Base-by-base conservation (phyloP, 2,329 filamentous ascomycete genomes). In the Aspergillus pseudoglaucus region DNA sequence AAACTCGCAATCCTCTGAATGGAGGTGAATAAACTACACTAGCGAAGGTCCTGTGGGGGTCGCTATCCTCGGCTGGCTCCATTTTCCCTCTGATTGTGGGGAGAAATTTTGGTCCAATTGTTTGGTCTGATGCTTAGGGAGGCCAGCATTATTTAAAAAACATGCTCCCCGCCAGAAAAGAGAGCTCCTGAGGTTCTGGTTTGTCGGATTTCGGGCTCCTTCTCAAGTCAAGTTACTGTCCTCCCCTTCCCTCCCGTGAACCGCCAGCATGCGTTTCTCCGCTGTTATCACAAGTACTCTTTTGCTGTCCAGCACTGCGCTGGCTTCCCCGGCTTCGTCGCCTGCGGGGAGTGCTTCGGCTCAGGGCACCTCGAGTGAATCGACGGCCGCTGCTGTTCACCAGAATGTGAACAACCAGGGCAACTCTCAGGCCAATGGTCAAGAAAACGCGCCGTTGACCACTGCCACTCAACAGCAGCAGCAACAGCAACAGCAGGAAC, bases 191-290 rank as follows among this genome's bases (percentile, higher is more conserved):
- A 35, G 33, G 33, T 9, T 35, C n/a, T 39, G 15, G 37, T 17
- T 20, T 17, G n/a, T 39, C 37, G 15, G 37, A 20, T 39, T 39
- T 39, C 15, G 37, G 37, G 15, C 17, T 20, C 37, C 10, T 18
- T 39, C 17, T 39, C 17, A 49, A 41, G 50, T 57, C 53, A 35
- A 50, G 17, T 43, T 54, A 48, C 51, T 54, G 48, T 52, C 43
- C 50, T 49, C 47, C 37, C 37, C 15, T 10, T 23, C 42, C 45
- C 46, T 6, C 25, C 25, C 47, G 51, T 51, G 47, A 49, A 52
- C 44, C 23, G 33, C 42, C 47, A 56, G 42, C 33, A 59, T 59
- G 57, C 57, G 56, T 54, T 53, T 59, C 49, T 57, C 54, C 45
- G 46, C 53, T 23, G 33, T 57, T 33, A 20, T 59, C 44, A 51